Conservation (phyloP, 352 stramenopile species). For the Phytophthora macrochlamydospora region DNA sequence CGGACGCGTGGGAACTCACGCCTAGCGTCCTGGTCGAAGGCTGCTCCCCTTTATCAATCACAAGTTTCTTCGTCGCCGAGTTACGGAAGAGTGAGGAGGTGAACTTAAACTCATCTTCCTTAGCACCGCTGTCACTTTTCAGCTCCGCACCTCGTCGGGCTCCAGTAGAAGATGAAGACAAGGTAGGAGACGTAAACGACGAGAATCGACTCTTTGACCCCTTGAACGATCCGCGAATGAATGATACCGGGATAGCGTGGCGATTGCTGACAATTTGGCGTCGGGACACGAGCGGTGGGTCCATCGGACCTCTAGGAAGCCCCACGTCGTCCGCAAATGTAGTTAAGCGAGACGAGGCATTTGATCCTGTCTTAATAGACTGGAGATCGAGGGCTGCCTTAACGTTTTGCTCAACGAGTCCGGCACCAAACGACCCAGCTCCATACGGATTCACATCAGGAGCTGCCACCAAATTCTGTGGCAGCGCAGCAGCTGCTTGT, state of each 20-base stretch:
- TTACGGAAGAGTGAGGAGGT: slow-evolving; percentile 68
- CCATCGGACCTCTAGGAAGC: slow-evolving; percentile 63
- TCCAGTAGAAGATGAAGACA: slow-evolving; percentile 26
- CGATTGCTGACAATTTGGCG: slow-evolving; percentile 55
- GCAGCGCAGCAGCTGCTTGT: slow-evolving; percentile 34
- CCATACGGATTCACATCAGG: slow-evolving; percentile 66
- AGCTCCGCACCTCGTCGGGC: slow-evolving; percentile 18
- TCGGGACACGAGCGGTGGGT: slow-evolving; percentile 58
- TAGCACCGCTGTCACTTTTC: slow-evolving; percentile 17
- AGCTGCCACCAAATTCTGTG: slow-evolving; percentile 58
- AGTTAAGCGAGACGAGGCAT: slow-evolving; percentile 52
- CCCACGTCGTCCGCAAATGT: slow-evolving; percentile 74
- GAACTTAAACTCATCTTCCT: slow-evolving; percentile 69
- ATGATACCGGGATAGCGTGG: slow-evolving; percentile 70
- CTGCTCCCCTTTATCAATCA: slow-evolving; percentile 61
- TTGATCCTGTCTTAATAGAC: slow-evolving; percentile 59
- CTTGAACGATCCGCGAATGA: slow-evolving; percentile 80
- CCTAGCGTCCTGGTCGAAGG: slow-evolving; percentile 11
- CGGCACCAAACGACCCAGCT: slow-evolving; percentile 53
- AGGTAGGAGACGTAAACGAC: slow-evolving; percentile 43
- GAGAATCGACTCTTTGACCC: slow-evolving; percentile 67
- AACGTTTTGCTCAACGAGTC: slow-evolving; percentile 67
- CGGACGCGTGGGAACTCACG: slow-evolving; percentile 45
- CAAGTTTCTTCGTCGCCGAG: slow-evolving; percentile 57
- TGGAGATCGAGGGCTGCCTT: slow-evolving; percentile 66